phyloP scores from a whole-genome alignment of 345 rosid species.

The Salix dunnii region DNA sequence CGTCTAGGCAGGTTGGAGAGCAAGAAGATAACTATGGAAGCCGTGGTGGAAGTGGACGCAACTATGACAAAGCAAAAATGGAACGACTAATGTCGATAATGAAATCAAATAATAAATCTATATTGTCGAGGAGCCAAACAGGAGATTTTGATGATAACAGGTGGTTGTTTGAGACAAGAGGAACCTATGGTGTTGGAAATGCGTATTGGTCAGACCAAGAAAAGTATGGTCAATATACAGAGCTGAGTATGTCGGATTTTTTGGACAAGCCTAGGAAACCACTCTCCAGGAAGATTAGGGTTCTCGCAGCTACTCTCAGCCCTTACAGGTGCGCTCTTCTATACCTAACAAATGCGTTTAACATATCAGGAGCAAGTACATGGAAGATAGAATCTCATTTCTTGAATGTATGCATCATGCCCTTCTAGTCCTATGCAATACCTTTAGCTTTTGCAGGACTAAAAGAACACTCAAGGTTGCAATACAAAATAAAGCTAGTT shows the following conservation, averaged over 20 bases:
- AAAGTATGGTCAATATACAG: conserved; percentile 31
- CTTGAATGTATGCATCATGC: too few relatives aligned
- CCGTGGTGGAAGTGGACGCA: conserved; percentile 4
- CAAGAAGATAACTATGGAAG: conserved; percentile 14
- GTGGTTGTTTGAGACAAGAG: conserved; percentile 86
- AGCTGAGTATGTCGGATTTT: conserved; percentile 73
- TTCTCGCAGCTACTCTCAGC: conserved; percentile 67
- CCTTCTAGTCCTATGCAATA: not conserved
- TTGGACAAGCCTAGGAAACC: conserved; percentile 99
- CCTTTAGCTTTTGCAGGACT: not conserved
- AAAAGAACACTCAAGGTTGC: not conserved
- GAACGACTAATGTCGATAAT: conserved; percentile 74
- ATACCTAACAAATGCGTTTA: not conserved
- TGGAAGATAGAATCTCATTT: not conserved
- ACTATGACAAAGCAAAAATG: conserved; percentile 28
- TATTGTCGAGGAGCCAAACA: conserved; percentile 81
- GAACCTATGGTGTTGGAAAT: conserved; percentile 72
- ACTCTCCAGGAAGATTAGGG: conserved; percentile 64
- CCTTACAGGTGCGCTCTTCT: conserved; percentile 55
- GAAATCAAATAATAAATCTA: conserved; percentile 67
- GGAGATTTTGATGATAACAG: conserved; percentile 90
- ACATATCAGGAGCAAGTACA: not conserved
- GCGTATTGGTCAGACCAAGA: conserved; percentile 74
- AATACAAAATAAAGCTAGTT: not conserved
- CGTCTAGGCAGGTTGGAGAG: conserved; percentile 2